These are phyloP conservation scores for Drechslerella coelobrocha DNA, from an alignment of 2,329 filamentous ascomycete species.

Conservation along the genomic window DNA sequence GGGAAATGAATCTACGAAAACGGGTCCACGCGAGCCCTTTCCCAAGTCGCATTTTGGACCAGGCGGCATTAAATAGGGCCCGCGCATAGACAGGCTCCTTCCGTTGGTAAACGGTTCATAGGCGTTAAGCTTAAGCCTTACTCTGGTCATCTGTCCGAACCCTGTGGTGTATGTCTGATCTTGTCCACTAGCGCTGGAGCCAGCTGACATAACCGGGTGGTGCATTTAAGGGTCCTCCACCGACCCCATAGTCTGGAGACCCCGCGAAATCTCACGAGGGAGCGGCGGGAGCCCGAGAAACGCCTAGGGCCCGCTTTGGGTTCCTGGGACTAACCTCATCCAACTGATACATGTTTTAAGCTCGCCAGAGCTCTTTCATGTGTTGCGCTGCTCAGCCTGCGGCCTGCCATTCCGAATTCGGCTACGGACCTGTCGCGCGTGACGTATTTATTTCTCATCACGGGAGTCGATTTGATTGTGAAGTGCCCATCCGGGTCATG, in stretches of 20 bases:
- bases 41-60: slow-evolving; percentile 8
- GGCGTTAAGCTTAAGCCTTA: background rate
- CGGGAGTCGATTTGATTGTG: no score
- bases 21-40: slow-evolving; percentile 26
- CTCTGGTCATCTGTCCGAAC: background rate
- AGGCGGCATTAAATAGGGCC: slow-evolving; percentile 20
- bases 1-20: background rate
- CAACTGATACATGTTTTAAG: background rate
- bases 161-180: background rate
- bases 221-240: background rate
- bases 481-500: no score
- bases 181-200: background rate
- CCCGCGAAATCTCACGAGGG: background rate
- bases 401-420: slow-evolving; percentile 1
- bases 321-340: background rate
- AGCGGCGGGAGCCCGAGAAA: no score
- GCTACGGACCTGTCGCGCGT: background rate
- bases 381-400: background rate
- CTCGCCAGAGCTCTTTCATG: background rate
- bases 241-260: background rate
- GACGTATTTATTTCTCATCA: background rate
- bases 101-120: background rate
- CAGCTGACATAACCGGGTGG: background rate
- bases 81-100: background rate
- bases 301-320: background rate